These are phyloP conservation scores for Starmerella geochares DNA, from an alignment of 805 yeast genomes.

Conservation along the genomic window DNA sequence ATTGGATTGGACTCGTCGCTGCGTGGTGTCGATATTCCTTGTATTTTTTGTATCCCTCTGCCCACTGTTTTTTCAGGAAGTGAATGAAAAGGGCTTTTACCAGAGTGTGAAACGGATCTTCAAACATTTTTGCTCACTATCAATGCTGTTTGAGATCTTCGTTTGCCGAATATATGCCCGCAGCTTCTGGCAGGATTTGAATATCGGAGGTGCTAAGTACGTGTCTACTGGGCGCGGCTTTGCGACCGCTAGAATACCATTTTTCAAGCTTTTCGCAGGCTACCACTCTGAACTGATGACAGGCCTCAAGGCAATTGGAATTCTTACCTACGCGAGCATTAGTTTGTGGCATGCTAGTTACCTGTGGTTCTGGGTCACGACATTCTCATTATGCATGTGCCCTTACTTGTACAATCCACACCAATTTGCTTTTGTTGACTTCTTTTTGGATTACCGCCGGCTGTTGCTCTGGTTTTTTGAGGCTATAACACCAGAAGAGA, in stretches of 20 bases:
- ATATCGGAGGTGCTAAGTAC: constrained; percentile 72
- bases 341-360: constrained; percentile 72
- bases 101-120: constrained; percentile 52
- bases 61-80: constrained; percentile 67
- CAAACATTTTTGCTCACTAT: constrained; percentile 58
- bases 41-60: constrained; percentile 66
- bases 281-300: constrained; percentile 50
- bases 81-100: constrained; percentile 67
- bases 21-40: constrained; percentile 60
- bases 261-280: constrained; percentile 53
- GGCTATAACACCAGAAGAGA: constrained; percentile 26
- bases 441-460: constrained; percentile 79
- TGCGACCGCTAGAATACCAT: constrained; percentile 63
- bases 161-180: constrained; percentile 68
- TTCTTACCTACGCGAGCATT: constrained; percentile 48
- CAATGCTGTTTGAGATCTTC: constrained; percentile 72
- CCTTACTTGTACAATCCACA: constrained; percentile 91
- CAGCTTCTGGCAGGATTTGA: constrained; percentile 54
- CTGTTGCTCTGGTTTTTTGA: constrained; percentile 58
- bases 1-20: constrained; percentile 64
- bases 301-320: constrained; percentile 44
- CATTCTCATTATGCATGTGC: constrained; percentile 69
- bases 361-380: constrained; percentile 89
- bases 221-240: constrained; percentile 77
- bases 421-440: constrained; percentile 82